These are phyloP conservation scores for Rhodotorula sp. DNA, from an alignment of 1,284 basidiomycete species.

Conservation along the genomic window DNA sequence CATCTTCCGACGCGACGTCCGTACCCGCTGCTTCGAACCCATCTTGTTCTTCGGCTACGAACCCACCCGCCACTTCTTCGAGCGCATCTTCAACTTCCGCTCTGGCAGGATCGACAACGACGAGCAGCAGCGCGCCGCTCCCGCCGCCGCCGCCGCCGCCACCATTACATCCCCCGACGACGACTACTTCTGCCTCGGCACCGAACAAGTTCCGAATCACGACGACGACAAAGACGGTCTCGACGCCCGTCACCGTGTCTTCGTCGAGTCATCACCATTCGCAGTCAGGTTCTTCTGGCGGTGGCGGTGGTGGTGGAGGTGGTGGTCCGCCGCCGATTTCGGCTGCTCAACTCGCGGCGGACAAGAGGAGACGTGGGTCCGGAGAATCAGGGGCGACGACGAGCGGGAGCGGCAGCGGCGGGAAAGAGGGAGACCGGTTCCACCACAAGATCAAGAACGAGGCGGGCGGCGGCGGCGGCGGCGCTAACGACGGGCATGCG, in stretches of 20 bases:
- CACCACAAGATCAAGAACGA: constrained; percentile 4
- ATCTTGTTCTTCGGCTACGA: background rate
- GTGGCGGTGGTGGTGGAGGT: background rate
- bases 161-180: background rate
- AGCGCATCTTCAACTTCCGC: background rate
- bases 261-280: background rate
- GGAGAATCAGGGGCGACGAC: background rate
- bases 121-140: background rate
- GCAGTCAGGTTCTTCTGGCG: background rate
- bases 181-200: background rate
- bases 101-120: background rate
- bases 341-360: background rate
- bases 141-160: background rate
- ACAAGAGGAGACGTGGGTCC: constrained; percentile 2
- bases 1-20: background rate
- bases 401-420: background rate
- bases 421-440: background rate
- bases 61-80: background rate
- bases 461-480: background rate
- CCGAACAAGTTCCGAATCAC: constrained; percentile 30
- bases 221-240: constrained; percentile 20
- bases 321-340: background rate
- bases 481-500: background rate
- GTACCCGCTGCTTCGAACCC: background rate
- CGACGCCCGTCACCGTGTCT: constrained; percentile 4